Base-by-base conservation (phyloP, 2,329 filamentous ascomycete genomes). In the Scleromitrula shiraiana region DNA sequence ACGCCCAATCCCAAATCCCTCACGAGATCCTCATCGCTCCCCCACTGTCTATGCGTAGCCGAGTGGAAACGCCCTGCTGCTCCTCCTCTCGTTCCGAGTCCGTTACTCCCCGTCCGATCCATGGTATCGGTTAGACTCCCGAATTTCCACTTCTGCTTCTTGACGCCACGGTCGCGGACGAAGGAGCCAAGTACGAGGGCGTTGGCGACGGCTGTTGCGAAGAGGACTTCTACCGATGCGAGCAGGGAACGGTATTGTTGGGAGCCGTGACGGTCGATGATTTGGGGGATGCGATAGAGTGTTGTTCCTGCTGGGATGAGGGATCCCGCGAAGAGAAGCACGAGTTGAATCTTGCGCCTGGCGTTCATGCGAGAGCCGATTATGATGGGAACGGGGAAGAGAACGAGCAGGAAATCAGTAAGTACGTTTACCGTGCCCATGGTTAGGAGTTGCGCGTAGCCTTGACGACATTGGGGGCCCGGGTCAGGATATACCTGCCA, bases 131-230 rank as follows among this genome's bases (percentile, higher is more conserved):
- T 75, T 4, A 76, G 69, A 10, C 74, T 69, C 14, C 74, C 73
- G 52, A 79, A 76, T 46, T 83, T 83, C 68, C 86, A 96, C 62
- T 88, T 93, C 49, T 77, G 76, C 67, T 94, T 95, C 73, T 97
- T 97, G 33, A 89, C 71, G 22, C 93, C 93, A 45, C 88, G 79
- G 64, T 97, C 91, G 12, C 91, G 80, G 23, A 97, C 81, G 61
- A 97, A 97, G 0, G 90, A 95, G 10, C 91, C 91, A 2, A 98
- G 77, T 1, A 96, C 86, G 17, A 98, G 75, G 3, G 85, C 83
- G 63, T 97, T 98, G 10, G 91, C 87, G 0, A 94, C 85, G 0
- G 82, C 80, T 0, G 90, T 87, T 5, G 93, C 90, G 42, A 91
- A 90, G 1, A 97, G 74, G 7, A 97, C 84, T 63, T 98, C 93